Base-by-base conservation (phyloP, 257 asterid species). In the Prunella vulgaris region DNA sequence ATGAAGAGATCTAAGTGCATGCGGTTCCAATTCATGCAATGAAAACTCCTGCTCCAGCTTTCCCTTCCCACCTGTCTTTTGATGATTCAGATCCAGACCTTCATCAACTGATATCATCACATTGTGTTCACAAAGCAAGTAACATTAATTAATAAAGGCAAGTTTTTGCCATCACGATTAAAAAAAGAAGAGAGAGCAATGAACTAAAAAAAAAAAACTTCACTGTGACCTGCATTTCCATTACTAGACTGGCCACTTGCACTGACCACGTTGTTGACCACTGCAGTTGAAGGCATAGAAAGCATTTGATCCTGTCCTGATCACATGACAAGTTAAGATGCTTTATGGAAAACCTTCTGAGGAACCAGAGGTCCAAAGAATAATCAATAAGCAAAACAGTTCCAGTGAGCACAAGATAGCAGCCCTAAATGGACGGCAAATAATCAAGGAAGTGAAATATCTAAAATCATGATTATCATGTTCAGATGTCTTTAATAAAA, bases 281-380 rank as follows among this genome's bases (percentile, higher is more conserved):
- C 72, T 33, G 78, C 33, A 42, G 76, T 63, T 66, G 86, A 81
- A 78, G 84, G 81, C 72, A 58, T 52, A 79, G 78, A 74, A 38
- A 94, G 86, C 87, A 89, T 86, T 73, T 65, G 87, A 66, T 85
- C 83, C 99, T 91, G 90, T 82, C 92, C 87, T 84, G 84, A 77
- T 84, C 80, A 85, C 71, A 76, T 57, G 71, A 73, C 74, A 76
- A 66, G 74, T 82, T 49, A 69, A 37, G 74, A 70, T 80, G 67
- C 64, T 68, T 44, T 32, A 69, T 42, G 20, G 37, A 49, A 77
- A 57, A 69, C 25, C 72, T 70, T 70, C 60, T 33, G 21, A 53
- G 61, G 42, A 73, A 57, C 21, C 72, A 75, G 51, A 22, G 63
- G 63, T 33, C 33, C 49, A 54, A 65, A 30, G 22, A 63, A 18